These are phyloP conservation scores for Pterocarpus macrocarpus DNA, from an alignment of 306 rosid genomes.

Conservation along the genomic window DNA sequence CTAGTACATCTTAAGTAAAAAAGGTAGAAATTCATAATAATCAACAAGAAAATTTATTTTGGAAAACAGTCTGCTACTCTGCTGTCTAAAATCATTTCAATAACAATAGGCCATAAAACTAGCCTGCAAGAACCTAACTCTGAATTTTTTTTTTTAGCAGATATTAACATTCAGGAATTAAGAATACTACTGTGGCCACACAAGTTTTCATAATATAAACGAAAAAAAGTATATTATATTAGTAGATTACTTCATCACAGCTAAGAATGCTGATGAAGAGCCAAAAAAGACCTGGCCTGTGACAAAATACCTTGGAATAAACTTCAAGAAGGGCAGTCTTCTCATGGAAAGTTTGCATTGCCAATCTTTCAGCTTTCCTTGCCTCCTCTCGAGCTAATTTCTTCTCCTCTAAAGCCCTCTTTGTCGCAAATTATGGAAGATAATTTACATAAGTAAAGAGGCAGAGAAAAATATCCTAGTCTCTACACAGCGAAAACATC, in stretches of 20 bases:
- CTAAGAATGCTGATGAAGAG: neutral
- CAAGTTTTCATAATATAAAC: neutral
- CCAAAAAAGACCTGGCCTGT: neutral
- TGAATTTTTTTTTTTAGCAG: constrained; percentile 2
- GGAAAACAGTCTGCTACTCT: neutral
- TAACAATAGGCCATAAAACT: neutral
- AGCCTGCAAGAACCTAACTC: neutral
- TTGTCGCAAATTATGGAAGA: constrained; percentile 39
- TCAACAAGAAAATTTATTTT: neutral
- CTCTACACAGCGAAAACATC: constrained; percentile 23
- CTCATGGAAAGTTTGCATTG: constrained; percentile 79
- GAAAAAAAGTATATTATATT: neutral
- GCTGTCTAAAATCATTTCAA: neutral
- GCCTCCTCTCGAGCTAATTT: constrained; percentile 80
- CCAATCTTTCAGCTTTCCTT: constrained; percentile 72
- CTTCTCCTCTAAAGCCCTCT: constrained; percentile 91
- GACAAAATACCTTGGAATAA: constrained; percentile 74
- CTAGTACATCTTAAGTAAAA: neutral
- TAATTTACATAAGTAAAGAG: constrained; percentile 30
- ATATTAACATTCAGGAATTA: neutral
- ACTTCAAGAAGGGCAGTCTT: constrained; percentile 72
- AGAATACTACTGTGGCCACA: constrained; percentile 13
- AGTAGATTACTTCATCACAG: neutral
- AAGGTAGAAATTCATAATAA: constrained; percentile 4
- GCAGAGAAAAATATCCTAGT: constrained; percentile 28